These are phyloP conservation scores for Myxozyma lipomycoides DNA, from an alignment of 805 yeast genomes.

Conservation along the genomic window DNA sequence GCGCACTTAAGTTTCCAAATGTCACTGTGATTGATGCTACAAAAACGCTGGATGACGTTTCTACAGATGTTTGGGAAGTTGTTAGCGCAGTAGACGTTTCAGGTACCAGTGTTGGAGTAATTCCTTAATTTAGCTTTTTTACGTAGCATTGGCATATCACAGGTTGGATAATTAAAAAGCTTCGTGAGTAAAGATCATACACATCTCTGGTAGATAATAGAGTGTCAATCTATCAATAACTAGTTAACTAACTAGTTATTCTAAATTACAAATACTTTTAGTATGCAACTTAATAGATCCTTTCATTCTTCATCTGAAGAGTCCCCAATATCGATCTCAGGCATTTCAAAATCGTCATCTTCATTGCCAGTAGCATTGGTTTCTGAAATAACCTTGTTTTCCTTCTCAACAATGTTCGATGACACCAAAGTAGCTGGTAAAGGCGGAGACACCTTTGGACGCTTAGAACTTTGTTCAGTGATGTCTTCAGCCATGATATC, in stretches of 20 bases:
- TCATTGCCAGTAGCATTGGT: constrained; percentile 12
- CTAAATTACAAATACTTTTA: background rate
- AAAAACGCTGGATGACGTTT: constrained; percentile 4
- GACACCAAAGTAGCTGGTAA: background rate
- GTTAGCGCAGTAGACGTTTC: background rate
- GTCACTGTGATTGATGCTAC: constrained; percentile 19
- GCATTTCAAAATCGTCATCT: constrained; percentile 28
- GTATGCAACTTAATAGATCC: background rate
- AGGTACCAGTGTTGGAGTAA: background rate
- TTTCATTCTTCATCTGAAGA: constrained; percentile 20
- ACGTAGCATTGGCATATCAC: no score
- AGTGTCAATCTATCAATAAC: no score
- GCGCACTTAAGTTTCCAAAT: constrained; percentile 8
- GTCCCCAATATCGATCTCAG: constrained; percentile 14
- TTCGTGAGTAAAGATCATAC: no score
- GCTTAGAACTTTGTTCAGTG: no score
- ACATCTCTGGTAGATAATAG: no score
- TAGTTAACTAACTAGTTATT: background rate
- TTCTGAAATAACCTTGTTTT: background rate
- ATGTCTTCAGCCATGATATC: no score
- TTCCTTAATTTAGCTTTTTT: background rate
- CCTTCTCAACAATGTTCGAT: background rate
- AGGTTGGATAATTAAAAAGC: no score
- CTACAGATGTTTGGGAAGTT: constrained; percentile 1
- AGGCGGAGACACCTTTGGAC: background rate